Conservation (phyloP, 106 monocot species). For the Dendrobium huoshanense region DNA sequence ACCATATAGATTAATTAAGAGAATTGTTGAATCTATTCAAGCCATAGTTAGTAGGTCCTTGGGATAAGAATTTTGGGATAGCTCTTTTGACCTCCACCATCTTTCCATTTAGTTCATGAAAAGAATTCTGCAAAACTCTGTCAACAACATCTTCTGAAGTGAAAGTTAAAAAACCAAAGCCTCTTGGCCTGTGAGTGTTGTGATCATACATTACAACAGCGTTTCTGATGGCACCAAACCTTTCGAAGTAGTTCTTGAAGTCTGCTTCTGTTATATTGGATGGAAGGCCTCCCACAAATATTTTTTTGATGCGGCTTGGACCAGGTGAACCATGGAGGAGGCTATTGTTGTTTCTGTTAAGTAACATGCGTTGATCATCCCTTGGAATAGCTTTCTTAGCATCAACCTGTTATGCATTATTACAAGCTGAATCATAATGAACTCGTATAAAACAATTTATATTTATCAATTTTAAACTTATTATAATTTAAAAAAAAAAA, state of each 20-base stretch:
- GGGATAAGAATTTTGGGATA: slow-evolving; percentile 35
- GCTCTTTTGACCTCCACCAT: slow-evolving; percentile 40
- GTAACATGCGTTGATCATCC: slow-evolving; percentile 19
- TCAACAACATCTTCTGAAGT: slow-evolving; percentile 34
- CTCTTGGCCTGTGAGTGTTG: slow-evolving; percentile 34
- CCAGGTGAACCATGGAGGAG: slow-evolving; percentile 12
- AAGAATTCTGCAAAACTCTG: slow-evolving; percentile 21
- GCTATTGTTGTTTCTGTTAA: slow-evolving; percentile 10
- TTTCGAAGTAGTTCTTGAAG: slow-evolving; percentile 30
- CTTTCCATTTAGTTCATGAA: slow-evolving; percentile 35
- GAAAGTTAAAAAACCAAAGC: slow-evolving; percentile 34
- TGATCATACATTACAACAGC: slow-evolving; percentile 41
- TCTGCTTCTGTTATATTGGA: slow-evolving; percentile 28
- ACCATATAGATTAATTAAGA: slow-evolving; percentile 38
- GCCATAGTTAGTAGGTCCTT: slow-evolving; percentile 23
- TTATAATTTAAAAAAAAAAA: no score
- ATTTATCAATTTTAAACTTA: no score
- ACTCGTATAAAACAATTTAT: background rate
- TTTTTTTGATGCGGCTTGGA: slow-evolving; percentile 28
- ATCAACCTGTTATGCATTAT: slow-evolving; percentile 9
- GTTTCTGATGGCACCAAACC: slow-evolving; percentile 30
- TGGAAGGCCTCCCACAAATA: slow-evolving; percentile 32
- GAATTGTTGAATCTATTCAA: slow-evolving; percentile 35
- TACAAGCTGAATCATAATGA: background rate
- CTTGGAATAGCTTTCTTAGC: slow-evolving; percentile 25